A percentile compares a stretch with the other conserved stretches of the same genome.
Evolutionary conservation across 1,139 yeast species (phyloP).

Genomic region (Magnusiomyces suaveolens): DNA sequence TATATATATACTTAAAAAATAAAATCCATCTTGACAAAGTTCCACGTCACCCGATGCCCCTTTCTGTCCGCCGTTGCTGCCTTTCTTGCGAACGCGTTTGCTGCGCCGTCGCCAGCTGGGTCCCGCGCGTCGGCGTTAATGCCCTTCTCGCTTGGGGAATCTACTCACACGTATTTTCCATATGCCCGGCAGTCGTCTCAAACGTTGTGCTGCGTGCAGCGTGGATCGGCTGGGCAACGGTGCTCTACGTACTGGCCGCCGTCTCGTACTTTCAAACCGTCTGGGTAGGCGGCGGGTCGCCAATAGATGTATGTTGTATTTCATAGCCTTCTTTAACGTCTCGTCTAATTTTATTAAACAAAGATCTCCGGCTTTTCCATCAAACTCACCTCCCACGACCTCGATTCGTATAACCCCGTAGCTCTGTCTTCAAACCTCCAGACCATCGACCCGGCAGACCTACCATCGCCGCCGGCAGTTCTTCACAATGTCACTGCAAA

Average conservation of each 20-base stretch:
- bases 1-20: no score
- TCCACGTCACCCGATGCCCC: background rate
- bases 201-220: background rate
- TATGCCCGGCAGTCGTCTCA: conserved; percentile 20
- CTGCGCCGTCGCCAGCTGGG: conserved; percentile 41
- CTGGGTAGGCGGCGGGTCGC: conserved; percentile 44
- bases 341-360: background rate
- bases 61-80: background rate
- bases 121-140: conserved; percentile 53
- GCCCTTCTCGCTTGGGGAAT: conserved; percentile 50
- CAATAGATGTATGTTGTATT: conserved; percentile 28
- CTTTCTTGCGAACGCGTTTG: conserved; percentile 25
- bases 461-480: conserved; percentile 31
- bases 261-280: conserved; percentile 50
- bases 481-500: conserved; percentile 34
- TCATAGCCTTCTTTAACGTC: background rate
- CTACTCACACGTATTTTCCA: conserved; percentile 34
- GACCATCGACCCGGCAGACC: background rate
- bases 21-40: no score
- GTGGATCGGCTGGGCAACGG: conserved; percentile 24
- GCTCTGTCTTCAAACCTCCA: background rate
- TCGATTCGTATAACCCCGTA: background rate
- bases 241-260: conserved; percentile 23
- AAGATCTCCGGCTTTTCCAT: conserved; percentile 4
- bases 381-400: background rate